These are phyloP conservation scores for Phialophora chinensis DNA, from an alignment of 2,329 filamentous ascomycete genomes.

Conservation along the genomic window DNA sequence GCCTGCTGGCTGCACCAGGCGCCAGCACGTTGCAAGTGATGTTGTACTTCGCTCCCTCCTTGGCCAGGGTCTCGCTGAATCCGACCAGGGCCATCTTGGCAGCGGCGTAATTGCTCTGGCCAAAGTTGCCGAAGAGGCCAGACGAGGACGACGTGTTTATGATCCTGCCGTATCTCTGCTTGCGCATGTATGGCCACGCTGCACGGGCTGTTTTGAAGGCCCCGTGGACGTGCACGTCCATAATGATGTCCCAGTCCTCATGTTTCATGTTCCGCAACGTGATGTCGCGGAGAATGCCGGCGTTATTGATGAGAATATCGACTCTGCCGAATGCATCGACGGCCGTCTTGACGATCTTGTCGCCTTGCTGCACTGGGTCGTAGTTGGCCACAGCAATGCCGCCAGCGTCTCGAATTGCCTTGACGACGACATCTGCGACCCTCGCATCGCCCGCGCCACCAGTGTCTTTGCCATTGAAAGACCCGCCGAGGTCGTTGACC, in stretches of 20 bases:
- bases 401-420: constrained; percentile 72
- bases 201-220: constrained; percentile 93
- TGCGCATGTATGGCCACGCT: constrained; percentile 95
- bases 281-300: constrained; percentile 72
- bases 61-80: constrained; percentile 95
- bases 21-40: constrained; percentile 93
- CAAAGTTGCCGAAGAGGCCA: constrained; percentile 92
- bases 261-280: constrained; percentile 99
- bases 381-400: constrained; percentile 98
- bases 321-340: constrained; percentile 33
- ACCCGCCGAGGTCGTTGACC: constrained; percentile 92
- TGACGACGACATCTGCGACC: constrained; percentile 63
- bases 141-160: constrained; percentile 96
- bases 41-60: constrained; percentile 97
- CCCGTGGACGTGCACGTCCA: constrained; percentile 88
- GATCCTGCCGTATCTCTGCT: constrained; percentile 95
- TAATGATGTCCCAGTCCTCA: constrained; percentile 92
- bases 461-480: constrained; percentile 87
- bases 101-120: constrained; percentile 94
- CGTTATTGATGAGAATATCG: constrained; percentile 41
- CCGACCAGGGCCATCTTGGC: constrained; percentile 94
- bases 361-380: constrained; percentile 80
- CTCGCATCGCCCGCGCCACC: constrained; percentile 72
- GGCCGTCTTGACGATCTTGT: constrained; percentile 66
- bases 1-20: constrained; percentile 89